Conservation (phyloP, 2,329 filamentous ascomycete species). For the Pseudopyricularia javanii region DNA sequence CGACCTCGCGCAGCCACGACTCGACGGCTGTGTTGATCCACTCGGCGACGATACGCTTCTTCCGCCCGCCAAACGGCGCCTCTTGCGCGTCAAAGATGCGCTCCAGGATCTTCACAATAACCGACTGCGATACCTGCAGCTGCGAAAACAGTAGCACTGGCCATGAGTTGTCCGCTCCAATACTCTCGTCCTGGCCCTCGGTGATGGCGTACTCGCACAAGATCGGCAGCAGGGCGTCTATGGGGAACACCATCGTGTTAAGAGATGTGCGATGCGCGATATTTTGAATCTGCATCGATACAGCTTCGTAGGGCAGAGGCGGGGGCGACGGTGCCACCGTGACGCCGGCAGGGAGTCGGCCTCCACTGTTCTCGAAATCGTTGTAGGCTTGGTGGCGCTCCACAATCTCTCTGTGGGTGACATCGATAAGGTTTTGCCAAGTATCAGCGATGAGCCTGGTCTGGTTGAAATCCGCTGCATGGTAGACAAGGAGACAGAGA, state of each 20-base stretch:
- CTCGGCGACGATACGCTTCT: conserved; percentile 38
- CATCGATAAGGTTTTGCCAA: conserved; percentile 72
- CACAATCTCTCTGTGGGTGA: conserved; percentile 48
- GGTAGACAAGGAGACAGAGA: conserved; percentile 83
- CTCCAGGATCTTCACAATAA: conserved; percentile 43
- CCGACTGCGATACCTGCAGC: conserved; percentile 42
- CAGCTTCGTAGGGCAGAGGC: conserved; percentile 55
- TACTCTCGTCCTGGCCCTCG: conserved; percentile 43
- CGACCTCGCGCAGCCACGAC: conserved; percentile 35
- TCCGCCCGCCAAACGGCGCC: conserved; percentile 41
- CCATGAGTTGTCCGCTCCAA: conserved; percentile 44
- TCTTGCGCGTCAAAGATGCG: conserved; percentile 46
- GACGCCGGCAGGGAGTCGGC: conserved; percentile 14
- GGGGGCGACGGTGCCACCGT: conserved; percentile 15
- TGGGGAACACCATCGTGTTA: conserved; percentile 55
- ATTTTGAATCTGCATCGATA: conserved; percentile 50
- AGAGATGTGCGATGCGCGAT: conserved; percentile 53
- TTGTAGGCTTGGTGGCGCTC: conserved; percentile 26
- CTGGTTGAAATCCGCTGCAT: conserved; percentile 83
- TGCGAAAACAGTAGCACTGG: conserved; percentile 43
- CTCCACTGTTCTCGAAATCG: conserved; percentile 5
- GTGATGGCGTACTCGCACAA: conserved; percentile 51
- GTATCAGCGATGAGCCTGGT: conserved; percentile 71
- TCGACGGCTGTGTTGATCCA: conserved; percentile 38
- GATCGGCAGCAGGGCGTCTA: conserved; percentile 46